phyloP scores from a whole-genome alignment of 805 yeast genomes.

The Ogataea glucozyma region DNA sequence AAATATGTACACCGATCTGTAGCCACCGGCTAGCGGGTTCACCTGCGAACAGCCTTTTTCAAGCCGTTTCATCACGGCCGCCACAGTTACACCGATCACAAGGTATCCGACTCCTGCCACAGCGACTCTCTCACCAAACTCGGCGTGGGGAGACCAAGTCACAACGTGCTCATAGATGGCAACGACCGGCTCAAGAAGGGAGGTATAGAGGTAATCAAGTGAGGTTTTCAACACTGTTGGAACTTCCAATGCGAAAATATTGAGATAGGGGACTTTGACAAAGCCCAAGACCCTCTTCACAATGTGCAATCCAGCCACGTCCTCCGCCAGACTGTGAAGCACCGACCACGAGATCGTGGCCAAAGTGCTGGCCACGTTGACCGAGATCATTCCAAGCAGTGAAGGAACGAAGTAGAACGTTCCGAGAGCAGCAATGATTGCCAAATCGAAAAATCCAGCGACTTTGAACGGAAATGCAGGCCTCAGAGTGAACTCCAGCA shows the following conservation, averaged over 20 bases:
- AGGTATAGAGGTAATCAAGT: background rate
- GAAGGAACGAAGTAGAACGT: conserved; percentile 29
- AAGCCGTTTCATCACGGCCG: conserved; percentile 24
- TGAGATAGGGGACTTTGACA: background rate
- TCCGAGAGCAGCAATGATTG: conserved; percentile 23
- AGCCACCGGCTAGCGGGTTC: conserved; percentile 50
- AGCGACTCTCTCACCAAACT: conserved; percentile 19
- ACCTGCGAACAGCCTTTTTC: conserved; percentile 34
- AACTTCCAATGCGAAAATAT: background rate
- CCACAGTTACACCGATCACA: conserved; percentile 11
- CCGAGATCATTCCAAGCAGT: conserved; percentile 24
- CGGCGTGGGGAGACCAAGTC: conserved; percentile 27
- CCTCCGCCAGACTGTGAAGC: conserved; percentile 3
- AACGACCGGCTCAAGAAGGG: background rate
- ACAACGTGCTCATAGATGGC: conserved; percentile 19
- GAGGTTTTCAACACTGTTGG: no score
- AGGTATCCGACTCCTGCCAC: conserved; percentile 26
- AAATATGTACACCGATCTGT: conserved; percentile 51
- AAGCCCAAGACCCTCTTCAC: background rate
- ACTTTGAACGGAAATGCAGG: conserved; percentile 19
- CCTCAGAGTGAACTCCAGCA: conserved; percentile 18
- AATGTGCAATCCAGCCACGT: background rate
- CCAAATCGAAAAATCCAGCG: conserved; percentile 26
- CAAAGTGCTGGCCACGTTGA: conserved; percentile 18
- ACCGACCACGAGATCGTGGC: conserved; percentile 1